Percentiles rank a stretch among this genome's conserved stretches.
Conservation (phyloP, 768 basidiomycete genomes). For the Saitozyma podzolica region DNA sequence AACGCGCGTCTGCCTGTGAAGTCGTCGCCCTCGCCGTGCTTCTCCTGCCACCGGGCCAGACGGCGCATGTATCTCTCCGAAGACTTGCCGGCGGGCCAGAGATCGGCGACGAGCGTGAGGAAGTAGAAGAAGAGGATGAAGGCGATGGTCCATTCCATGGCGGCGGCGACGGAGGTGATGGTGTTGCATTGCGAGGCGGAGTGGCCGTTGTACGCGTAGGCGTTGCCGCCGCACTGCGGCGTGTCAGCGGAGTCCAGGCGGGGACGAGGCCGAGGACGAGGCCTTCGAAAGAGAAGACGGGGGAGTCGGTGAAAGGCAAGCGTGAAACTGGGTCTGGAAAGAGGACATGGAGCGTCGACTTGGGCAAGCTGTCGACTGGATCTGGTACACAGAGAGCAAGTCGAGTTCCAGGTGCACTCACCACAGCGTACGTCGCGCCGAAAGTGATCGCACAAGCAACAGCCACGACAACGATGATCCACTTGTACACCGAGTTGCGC, state of each 20-base stretch:
- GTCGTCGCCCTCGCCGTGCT: conserved; percentile 44
- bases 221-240: conserved; percentile 35
- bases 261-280: too few species aligned
- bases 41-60: conserved; percentile 50
- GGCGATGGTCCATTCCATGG: conserved; percentile 52
- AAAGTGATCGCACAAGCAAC: conserved; percentile 52
- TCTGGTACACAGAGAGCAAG: too few species aligned
- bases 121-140: conserved; percentile 52
- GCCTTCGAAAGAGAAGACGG: too few species aligned
- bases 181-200: conserved; percentile 42
- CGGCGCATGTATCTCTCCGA: conserved; percentile 50
- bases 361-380: too few species aligned
- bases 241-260: neutral
- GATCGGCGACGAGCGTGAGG: conserved; percentile 52
- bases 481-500: conserved; percentile 53
- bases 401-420: conserved; percentile 11
- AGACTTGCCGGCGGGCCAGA: conserved; percentile 54
- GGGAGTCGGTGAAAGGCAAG: too few species aligned
- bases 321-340: too few species aligned
- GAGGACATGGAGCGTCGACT: too few species aligned
- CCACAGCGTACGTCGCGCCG: conserved; percentile 46
- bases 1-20: conserved; percentile 49
- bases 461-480: conserved; percentile 49
- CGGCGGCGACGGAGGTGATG: conserved; percentile 49
- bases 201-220: conserved; percentile 14